Base-by-base conservation (phyloP, 2,329 filamentous ascomycete genomes). In the Chlorencoelia australis region DNA sequence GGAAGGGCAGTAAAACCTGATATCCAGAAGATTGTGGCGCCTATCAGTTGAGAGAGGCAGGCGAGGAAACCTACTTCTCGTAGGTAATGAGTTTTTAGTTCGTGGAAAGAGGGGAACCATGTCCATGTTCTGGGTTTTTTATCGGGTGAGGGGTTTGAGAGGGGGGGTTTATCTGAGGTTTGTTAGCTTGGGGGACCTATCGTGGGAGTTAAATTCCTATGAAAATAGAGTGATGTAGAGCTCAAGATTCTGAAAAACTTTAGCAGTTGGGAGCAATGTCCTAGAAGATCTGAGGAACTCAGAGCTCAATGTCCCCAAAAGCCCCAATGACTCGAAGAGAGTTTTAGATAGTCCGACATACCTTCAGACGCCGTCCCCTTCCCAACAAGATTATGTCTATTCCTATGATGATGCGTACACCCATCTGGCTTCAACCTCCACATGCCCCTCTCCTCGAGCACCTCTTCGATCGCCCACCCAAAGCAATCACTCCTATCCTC, bases 401-500 rank as follows among this genome's bases (percentile, higher is more conserved):
- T 61, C 16, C 46, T 43, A 47, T 66, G 64, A 46, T 65, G 63
- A 48, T 67, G 64, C 2, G 29, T 41, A 45, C 64, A 67, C n/a
- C 41, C 29, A 13, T 32, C 42, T 16, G 56, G 29, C 17, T 45
- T 35, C 6, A 45, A 25, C 10, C 50, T 9, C 7, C 46, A 52
- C 6, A 32, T 42, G 35, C 48, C 53, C 26, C 60, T 60, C n/a
- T 22, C 27, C 33, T 48, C 48, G 2, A 71, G 26, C 0, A 63
- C 63, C 15, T 64, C 63, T 45, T 79, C 70, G 1, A 82, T 47
- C 0, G 77, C 78, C 76, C 76, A 83, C 3, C 79, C 78, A 51
- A 82, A 82, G 53, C 78, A 83, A 9, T 70, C 73, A 0, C 68
- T 60, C 9, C 69, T 62, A 47, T 80, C 74, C 49, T 76, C 73